These are phyloP conservation scores for Trypanosoma cruzi DNA, from an alignment of 208 protist species.

Conservation along the genomic window DNA sequence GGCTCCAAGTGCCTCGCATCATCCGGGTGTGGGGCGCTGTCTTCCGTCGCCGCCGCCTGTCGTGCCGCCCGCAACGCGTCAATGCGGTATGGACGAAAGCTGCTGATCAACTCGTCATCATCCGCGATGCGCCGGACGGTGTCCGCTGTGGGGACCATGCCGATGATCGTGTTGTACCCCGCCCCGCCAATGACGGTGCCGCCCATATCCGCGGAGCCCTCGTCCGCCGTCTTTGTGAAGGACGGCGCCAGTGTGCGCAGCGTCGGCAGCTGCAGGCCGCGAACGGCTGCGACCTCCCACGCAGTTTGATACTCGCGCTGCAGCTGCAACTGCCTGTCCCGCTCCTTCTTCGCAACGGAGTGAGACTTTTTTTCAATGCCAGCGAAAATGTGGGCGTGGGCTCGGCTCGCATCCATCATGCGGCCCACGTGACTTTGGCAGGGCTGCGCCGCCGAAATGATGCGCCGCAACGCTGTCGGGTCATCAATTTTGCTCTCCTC, in stretches of 20 bases:
- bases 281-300: slow-evolving; percentile 28
- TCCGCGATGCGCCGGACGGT: slow-evolving; percentile 67
- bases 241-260: slow-evolving; percentile 77
- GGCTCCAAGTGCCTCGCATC: slow-evolving; percentile 60
- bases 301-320: slow-evolving; percentile 54
- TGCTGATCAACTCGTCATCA: slow-evolving; percentile 83
- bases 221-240: slow-evolving; percentile 42
- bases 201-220: slow-evolving; percentile 55
- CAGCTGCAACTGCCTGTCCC: slow-evolving; percentile 41
- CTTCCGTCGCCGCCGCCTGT: slow-evolving; percentile 37
- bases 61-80: slow-evolving; percentile 59
- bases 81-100: slow-evolving; percentile 76
- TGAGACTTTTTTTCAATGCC: slow-evolving; percentile 39
- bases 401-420: slow-evolving; percentile 52
- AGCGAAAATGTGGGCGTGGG: slow-evolving; percentile 38
- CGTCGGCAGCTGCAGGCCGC: slow-evolving; percentile 42
- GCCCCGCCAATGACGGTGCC: slow-evolving; percentile 57
- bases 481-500: slow-evolving; percentile 42
- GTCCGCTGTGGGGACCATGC: slow-evolving; percentile 55
- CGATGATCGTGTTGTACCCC: slow-evolving; percentile 72
- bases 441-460: slow-evolving; percentile 59
- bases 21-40: slow-evolving; percentile 70
- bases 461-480: slow-evolving; percentile 36
- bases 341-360: slow-evolving; percentile 53
- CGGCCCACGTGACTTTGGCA: slow-evolving; percentile 66